Evolutionary conservation across 176 grass and related monocot species (phyloP), one percentile per base, ranked within the genome.

Genomic region (Oryza brachyantha): DNA sequence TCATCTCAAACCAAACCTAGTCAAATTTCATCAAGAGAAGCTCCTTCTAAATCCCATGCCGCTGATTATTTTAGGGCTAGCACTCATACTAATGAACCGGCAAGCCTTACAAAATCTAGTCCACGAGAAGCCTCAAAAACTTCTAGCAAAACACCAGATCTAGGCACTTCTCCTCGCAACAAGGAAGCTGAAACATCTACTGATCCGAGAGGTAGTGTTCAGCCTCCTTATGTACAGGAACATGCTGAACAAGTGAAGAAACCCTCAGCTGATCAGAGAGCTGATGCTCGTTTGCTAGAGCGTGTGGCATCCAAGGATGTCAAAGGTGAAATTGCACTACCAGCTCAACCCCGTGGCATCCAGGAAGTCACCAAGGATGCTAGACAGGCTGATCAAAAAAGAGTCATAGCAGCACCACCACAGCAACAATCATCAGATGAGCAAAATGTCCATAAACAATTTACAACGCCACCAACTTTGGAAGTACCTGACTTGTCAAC

Each of bases 361-460:
- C 77, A 8, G 65, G 43, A 66, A 62, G 32, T 19, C 48, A 59
- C 76, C 10, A 86, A 48, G 50, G 40, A 79, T 75, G 62, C 61
- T 29, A 80, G 28, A 81, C 70, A 75, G 24, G 29, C 52, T 68
- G 61, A 81, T 68, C 48, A 86, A 61, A 79, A 61, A 31, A 74
- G 37, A 38, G 26, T 29, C 61, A 55, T 76, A 74, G 3, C 36
- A 38, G 24, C 55, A 67, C 27, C 61, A 67, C 61, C 76, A n/a
- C 36, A 27, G 36, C 35, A 73, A 66, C 13, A 45, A 37, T 37
- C 62, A 41, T 34, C 75, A 60, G 67, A 34, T 73, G 48, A 10
- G 29, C 83, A 45, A 21, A 26, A 79, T 67, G 70, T 7, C 21
- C 19, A 57, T 66, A 57, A 64, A 31, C 54, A 78, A 84, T 69